A percentile compares a stretch with the other conserved stretches of the same genome.
phyloP scores from a whole-genome alignment of 257 asterid genomes.

The Scutellaria baicalensis region DNA sequence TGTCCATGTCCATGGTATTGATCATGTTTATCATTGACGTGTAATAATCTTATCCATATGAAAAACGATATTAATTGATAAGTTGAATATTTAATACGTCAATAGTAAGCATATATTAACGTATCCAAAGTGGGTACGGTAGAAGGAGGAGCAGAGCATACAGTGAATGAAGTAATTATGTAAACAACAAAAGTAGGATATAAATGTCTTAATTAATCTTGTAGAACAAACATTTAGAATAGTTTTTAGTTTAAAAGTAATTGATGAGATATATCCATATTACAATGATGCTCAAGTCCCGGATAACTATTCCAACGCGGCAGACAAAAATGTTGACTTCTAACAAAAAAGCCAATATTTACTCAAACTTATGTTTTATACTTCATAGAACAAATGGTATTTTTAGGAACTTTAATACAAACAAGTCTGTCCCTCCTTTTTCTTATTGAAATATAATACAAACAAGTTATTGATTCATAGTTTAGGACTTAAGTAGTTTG shows the following conservation, averaged over 20 bases:
- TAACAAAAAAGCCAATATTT: neutral
- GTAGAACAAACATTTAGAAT: neutral
- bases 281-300: conserved; percentile 5
- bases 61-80: too few species aligned
- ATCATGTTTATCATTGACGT: too few species aligned
- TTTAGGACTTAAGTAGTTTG: neutral
- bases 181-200: neutral
- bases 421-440: neutral
- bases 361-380: neutral
- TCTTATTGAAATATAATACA: neutral
- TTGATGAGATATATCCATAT: neutral
- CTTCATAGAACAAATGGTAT: neutral
- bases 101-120: too few species aligned
- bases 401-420: neutral
- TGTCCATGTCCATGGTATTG: too few species aligned
- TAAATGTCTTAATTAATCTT: neutral
- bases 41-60: too few species aligned
- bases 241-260: neutral
- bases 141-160: too few species aligned
- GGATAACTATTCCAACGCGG: conserved; percentile 14
- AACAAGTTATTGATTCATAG: neutral
- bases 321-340: conserved; percentile 32
- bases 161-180: neutral
- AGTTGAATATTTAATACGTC: too few species aligned
- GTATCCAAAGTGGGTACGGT: too few species aligned